Percentiles rank a stretch among this genome's conserved stretches.
Evolutionary conservation across 176 grass and related monocot genomes (phyloP).

Genomic region (Eragrostis curvula): DNA sequence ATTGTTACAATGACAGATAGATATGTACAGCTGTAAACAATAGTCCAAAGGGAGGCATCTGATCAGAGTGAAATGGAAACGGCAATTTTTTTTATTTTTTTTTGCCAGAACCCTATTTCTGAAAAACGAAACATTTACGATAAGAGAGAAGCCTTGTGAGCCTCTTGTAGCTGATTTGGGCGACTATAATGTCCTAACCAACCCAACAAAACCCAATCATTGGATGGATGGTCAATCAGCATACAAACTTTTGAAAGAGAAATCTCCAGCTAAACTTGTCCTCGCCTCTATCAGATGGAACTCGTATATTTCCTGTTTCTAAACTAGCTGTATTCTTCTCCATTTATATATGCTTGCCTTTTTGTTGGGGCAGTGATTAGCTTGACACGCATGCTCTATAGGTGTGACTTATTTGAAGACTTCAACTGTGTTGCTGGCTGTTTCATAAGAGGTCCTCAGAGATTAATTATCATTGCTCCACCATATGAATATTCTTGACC

Average conservation of each 20-base stretch:
- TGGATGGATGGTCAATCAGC: not conserved
- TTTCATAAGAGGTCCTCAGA: not conserved
- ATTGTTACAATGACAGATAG: too few relatives aligned
- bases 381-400: not conserved
- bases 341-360: not conserved
- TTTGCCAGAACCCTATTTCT: too few relatives aligned
- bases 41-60: too few relatives aligned
- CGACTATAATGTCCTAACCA: not conserved
- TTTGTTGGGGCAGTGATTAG: not conserved
- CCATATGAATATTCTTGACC: not conserved
- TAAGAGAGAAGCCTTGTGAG: not conserved
- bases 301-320: not conserved
- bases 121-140: too few relatives aligned
- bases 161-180: not conserved
- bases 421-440: not conserved
- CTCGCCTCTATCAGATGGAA: not conserved
- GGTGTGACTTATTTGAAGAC: not conserved
- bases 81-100: too few relatives aligned
- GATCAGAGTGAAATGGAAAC: too few relatives aligned
- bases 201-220: conserved; percentile 2
- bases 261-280: not conserved
- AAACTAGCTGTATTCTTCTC: not conserved
- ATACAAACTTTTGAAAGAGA: not conserved
- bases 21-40: too few relatives aligned
- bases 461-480: not conserved